Conservation (phyloP, 2,329 filamentous ascomycete species). For the Microcyclospora tardicrescens region DNA sequence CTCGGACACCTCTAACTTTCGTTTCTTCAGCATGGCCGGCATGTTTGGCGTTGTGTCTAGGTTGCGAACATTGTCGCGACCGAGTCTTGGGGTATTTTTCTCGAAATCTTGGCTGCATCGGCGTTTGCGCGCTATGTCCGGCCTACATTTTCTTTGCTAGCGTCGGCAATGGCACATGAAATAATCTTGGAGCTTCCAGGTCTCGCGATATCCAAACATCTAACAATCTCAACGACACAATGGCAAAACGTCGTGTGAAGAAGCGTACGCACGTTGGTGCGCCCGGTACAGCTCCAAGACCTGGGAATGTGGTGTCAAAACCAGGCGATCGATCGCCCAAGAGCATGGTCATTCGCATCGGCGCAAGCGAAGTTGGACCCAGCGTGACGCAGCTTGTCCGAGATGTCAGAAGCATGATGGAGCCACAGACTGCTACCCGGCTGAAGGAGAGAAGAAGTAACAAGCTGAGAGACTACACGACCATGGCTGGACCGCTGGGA, state of each 20-base stretch:
- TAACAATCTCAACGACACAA: slow-evolving; percentile 23
- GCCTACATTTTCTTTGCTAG: neutral
- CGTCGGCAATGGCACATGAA: neutral
- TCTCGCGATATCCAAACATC: neutral
- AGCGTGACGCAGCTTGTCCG: slow-evolving; percentile 83
- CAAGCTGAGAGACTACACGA: slow-evolving; percentile 78
- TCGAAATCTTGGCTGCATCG: slow-evolving; percentile 1
- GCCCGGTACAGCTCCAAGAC: slow-evolving; percentile 41
- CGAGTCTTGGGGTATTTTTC: too few species aligned
- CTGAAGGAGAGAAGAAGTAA: slow-evolving; percentile 84
- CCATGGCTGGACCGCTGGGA: slow-evolving; percentile 88
- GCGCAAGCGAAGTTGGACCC: slow-evolving; percentile 81
- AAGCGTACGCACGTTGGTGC: slow-evolving; percentile 75
- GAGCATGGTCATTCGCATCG: slow-evolving; percentile 96
- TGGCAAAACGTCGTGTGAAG: slow-evolving; percentile 73
- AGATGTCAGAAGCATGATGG: slow-evolving; percentile 88
- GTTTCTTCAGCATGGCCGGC: too few species aligned
- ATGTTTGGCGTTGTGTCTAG: too few species aligned
- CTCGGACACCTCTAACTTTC: slow-evolving; percentile 2
- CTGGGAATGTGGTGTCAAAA: slow-evolving; percentile 38
- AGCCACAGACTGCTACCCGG: slow-evolving; percentile 80
- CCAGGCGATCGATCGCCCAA: slow-evolving; percentile 61
- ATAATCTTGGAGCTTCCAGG: slow-evolving; percentile 22
- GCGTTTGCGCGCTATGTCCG: slow-evolving; percentile 1
- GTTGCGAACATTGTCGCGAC: too few species aligned